Evolutionary conservation across 176 grass and related monocot species (phyloP).

Genomic region (Lolium multiflorum): DNA sequence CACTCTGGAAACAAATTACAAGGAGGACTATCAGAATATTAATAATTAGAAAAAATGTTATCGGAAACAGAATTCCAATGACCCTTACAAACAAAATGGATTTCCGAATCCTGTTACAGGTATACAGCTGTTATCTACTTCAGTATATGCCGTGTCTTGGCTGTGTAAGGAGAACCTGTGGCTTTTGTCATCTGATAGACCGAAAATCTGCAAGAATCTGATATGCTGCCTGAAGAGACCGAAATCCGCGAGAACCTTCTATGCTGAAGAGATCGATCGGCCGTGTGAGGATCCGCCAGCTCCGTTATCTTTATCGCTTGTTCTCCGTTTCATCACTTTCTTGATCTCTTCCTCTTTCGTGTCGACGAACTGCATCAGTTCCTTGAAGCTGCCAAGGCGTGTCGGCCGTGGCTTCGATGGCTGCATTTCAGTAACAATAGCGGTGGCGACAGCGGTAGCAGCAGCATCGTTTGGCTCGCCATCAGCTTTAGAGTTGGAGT

Average conservation of each 20-base stretch:
- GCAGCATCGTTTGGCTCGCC: not conserved
- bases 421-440: not conserved
- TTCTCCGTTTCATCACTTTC: slow-evolving; percentile 47
- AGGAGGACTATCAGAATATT: not conserved
- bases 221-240: not conserved
- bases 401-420: not conserved
- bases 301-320: slow-evolving; percentile 63
- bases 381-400: slow-evolving; percentile 62
- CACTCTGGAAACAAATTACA: not conserved
- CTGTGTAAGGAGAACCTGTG: not conserved
- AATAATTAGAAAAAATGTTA: slow-evolving; percentile 7
- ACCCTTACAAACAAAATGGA: not conserved
- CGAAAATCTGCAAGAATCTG: not conserved
- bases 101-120: slow-evolving; percentile 25
- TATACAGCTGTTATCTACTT: slow-evolving; percentile 42
- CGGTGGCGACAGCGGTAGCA: not conserved
- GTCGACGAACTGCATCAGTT: slow-evolving; percentile 65
- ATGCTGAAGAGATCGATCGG: slow-evolving; percentile 16
- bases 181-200: slow-evolving; percentile 35
- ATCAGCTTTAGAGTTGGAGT: slow-evolving; percentile 39
- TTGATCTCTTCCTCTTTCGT: slow-evolving; percentile 62
- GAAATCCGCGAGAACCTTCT: not conserved
- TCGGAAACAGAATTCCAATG: not conserved
- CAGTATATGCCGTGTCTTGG: not conserved
- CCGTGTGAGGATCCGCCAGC: slow-evolving; percentile 25